These are phyloP conservation scores for Myxozyma mucilagina DNA, from an alignment of 805 yeast species.

Conservation along the genomic window DNA sequence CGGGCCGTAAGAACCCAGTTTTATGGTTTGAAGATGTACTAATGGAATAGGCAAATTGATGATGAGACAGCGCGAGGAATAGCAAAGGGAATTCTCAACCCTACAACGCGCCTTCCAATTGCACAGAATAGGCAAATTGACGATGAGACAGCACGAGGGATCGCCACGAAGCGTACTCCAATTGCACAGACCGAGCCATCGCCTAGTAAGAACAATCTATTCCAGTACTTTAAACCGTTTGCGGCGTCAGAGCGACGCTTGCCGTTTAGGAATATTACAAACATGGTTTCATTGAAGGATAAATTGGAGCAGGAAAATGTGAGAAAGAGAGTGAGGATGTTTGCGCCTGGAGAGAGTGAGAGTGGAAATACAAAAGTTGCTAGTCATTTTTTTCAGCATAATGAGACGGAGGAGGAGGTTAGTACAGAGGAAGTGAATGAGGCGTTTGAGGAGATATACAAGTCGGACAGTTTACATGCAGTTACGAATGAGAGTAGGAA, in stretches of 20 bases:
- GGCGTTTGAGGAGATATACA: neutral
- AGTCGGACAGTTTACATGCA: neutral
- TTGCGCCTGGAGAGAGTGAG: neutral
- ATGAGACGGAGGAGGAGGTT: neutral
- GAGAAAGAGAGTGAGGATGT: neutral
- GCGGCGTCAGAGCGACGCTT: neutral
- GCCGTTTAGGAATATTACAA: neutral
- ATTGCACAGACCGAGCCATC: too few relatives aligned
- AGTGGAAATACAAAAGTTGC: too few relatives aligned
- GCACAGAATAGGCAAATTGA: too few relatives aligned
- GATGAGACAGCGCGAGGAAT: slow-evolving; percentile 54
- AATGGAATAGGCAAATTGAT: slow-evolving; percentile 38
- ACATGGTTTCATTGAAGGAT: neutral
- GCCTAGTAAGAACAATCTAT: too few relatives aligned
- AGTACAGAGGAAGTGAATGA: neutral
- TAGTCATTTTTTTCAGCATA: neutral
- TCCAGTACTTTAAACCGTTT: too few relatives aligned
- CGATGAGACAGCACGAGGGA: too few relatives aligned
- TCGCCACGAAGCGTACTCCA: too few relatives aligned
- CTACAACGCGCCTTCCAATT: slow-evolving; percentile 54
- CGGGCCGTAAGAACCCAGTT: too few relatives aligned
- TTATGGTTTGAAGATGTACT: too few relatives aligned
- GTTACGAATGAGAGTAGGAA: neutral
- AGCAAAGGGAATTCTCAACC: slow-evolving; percentile 68
- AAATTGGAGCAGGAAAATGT: neutral